A percentile compares a stretch with the other conserved stretches of the same genome.
phyloP scores from a whole-genome alignment of 1,284 basidiomycete species.

The Cronartium ribicola region DNA sequence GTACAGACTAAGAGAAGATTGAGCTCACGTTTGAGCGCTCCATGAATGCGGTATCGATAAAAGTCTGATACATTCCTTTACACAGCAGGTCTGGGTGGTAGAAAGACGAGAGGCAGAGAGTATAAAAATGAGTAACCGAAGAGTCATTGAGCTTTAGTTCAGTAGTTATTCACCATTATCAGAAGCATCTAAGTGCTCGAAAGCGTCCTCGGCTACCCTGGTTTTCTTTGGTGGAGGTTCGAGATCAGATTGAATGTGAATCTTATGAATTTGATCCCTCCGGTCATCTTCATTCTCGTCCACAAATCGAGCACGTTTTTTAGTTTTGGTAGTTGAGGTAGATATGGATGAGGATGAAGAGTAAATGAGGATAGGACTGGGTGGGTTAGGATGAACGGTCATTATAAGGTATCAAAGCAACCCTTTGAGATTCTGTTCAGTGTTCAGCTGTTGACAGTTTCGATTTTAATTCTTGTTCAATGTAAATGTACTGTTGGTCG shows the following conservation, averaged over 20 bases:
- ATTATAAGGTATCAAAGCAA: no score
- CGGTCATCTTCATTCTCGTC: slow-evolving; percentile 26
- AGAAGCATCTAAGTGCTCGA: slow-evolving; percentile 8
- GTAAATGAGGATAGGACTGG: background rate
- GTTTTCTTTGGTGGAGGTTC: slow-evolving; percentile 14
- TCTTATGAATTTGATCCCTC: background rate
- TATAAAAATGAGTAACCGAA: background rate
- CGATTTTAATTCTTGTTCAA: no score
- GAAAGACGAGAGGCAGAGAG: background rate
- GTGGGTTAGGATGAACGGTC: background rate
- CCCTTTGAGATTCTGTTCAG: no score
- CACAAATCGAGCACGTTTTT: slow-evolving; percentile 33
- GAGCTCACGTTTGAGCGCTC: slow-evolving; percentile 30
- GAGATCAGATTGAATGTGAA: background rate
- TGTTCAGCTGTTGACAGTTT: no score
- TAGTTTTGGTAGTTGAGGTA: background rate
- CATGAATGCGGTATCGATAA: slow-evolving; percentile 38
- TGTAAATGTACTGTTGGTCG: no score
- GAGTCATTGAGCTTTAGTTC: background rate
- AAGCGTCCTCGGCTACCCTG: background rate
- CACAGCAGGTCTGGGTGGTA: slow-evolving; percentile 1
- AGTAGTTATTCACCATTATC: slow-evolving; percentile 7
- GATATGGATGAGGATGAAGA: background rate
- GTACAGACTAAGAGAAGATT: background rate
- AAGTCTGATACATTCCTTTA: slow-evolving; percentile 30